phyloP scores from a whole-genome alignment of 495 filamentous ascomycete genomes.

The Talaromyces borbonicus region DNA sequence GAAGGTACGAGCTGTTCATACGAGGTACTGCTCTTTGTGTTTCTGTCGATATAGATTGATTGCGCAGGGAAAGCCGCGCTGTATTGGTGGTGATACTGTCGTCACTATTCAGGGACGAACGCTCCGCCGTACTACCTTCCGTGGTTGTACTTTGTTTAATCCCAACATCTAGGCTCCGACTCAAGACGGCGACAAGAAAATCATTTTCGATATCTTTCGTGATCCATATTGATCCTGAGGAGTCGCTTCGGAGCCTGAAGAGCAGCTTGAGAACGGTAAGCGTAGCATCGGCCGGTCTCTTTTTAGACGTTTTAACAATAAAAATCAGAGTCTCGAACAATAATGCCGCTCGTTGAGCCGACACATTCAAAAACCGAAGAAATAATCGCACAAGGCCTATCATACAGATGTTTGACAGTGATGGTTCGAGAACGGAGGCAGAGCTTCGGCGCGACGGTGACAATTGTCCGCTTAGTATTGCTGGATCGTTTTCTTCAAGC shows the following conservation, averaged over 20 bases:
- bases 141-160: conserved; percentile 15
- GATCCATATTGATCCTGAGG: conserved; percentile 59
- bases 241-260: conserved; percentile 75
- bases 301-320: conserved; percentile 21
- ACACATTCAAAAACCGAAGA: conserved; percentile 31
- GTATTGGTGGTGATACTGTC: conserved; percentile 2
- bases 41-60: conserved; percentile 2
- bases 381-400: conserved; percentile 36
- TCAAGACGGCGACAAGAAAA: conserved; percentile 59
- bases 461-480: not conserved
- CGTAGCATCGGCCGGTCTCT: conserved; percentile 52
- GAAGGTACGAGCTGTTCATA: conserved; percentile 18
- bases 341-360: conserved; percentile 27
- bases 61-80: conserved; percentile 9
- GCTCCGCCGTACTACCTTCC: not conserved
- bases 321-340: conserved; percentile 28
- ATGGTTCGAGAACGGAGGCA: conserved; percentile 25
- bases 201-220: conserved; percentile 55
- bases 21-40: conserved; percentile 2
- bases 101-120: conserved; percentile 14
- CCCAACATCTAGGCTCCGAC: conserved; percentile 46
- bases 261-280: conserved; percentile 75
- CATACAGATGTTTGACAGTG: conserved; percentile 33
- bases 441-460: conserved; percentile 19
- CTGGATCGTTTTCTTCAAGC: conserved; percentile 14